phyloP scores from a whole-genome alignment of 1,284 basidiomycete genomes.

The Marasmius tenuissimus region DNA sequence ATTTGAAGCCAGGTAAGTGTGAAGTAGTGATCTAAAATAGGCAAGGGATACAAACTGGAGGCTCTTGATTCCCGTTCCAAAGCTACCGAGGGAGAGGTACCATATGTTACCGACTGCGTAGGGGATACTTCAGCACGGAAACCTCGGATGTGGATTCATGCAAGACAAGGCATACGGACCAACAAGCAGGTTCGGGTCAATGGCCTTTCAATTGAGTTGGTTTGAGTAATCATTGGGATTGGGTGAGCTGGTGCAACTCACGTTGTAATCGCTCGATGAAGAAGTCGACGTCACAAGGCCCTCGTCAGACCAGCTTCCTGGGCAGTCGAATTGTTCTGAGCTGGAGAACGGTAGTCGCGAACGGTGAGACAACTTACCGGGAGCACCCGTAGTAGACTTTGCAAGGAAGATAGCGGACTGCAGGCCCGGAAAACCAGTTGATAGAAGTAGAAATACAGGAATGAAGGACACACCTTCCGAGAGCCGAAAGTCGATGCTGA shows the following conservation, averaged over 20 bases:
- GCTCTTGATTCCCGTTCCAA: conserved; percentile 51
- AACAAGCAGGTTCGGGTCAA: conserved; percentile 51
- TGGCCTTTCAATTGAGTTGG: conserved; percentile 28
- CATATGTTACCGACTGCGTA: conserved; percentile 35
- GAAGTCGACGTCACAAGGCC: conserved; percentile 50
- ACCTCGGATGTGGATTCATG: not conserved
- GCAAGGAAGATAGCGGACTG: conserved; percentile 52
- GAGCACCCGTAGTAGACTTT: conserved; percentile 44
- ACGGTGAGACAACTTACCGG: conserved; percentile 24
- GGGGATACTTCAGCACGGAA: not conserved
- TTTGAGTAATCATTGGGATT: not conserved
- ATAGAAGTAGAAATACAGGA: not conserved
- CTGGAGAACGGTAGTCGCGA: not conserved
- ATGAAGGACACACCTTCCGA: conserved; percentile 36
- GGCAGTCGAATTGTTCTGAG: not conserved
- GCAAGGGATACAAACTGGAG: conserved; percentile 24
- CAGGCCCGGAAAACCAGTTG: not conserved
- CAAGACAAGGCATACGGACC: not conserved
- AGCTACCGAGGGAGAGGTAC: conserved; percentile 50
- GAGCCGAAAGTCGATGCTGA: conserved; percentile 48
- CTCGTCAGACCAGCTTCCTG: conserved; percentile 45
- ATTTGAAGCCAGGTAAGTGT: not conserved
- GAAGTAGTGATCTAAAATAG: not conserved
- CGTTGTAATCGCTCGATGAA: conserved; percentile 46
- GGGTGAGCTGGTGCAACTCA: conserved; percentile 21